Evolutionary conservation across 1,284 basidiomycete genomes (phyloP).

Genomic region (Papiliotrema terrestris): DNA sequence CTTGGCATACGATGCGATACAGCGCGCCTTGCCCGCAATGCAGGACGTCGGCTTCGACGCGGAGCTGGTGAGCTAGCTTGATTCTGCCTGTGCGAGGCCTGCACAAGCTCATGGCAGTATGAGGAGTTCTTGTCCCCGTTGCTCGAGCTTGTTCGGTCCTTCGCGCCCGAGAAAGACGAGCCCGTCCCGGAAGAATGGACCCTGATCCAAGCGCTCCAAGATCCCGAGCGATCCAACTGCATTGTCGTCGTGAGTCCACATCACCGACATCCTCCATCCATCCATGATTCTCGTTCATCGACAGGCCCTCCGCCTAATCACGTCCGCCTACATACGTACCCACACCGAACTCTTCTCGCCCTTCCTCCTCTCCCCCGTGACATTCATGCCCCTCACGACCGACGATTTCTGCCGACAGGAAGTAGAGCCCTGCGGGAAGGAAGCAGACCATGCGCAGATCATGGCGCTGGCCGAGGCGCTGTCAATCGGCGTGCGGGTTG

Average conservation of each 20-base stretch:
- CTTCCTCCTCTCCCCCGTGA: conserved; percentile 73
- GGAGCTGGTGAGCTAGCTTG: conserved; percentile 53
- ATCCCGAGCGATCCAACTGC: conserved; percentile 43
- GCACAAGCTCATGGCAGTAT: conserved; percentile 17
- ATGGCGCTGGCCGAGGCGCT: conserved; percentile 70
- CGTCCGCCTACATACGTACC: conserved; percentile 73
- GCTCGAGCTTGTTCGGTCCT: conserved; percentile 27
- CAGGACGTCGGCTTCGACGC: conserved; percentile 63
- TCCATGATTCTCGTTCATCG: neutral
- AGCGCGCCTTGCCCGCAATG: conserved; percentile 57
- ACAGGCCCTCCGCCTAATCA: conserved; percentile 63
- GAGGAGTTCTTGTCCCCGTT: conserved; percentile 44
- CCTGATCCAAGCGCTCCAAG: conserved; percentile 41
- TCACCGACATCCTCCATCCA: conserved; percentile 49
- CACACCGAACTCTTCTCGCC: conserved; percentile 62
- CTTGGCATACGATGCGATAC: conserved; percentile 57
- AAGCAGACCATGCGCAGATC: conserved; percentile 86
- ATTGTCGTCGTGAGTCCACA: conserved; percentile 51
- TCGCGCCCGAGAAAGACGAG: conserved; percentile 45
- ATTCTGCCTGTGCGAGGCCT: no score
- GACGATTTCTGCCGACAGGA: conserved; percentile 68
- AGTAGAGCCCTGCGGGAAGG: conserved; percentile 75
- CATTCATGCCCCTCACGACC: conserved; percentile 58
- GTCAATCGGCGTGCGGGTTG: conserved; percentile 65
- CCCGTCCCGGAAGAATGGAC: conserved; percentile 20